Percentiles rank a stretch among this genome's conserved stretches.
Conservation (phyloP, 192 early-diverging fungal genomes). For the Entomortierella beljakovae region DNA sequence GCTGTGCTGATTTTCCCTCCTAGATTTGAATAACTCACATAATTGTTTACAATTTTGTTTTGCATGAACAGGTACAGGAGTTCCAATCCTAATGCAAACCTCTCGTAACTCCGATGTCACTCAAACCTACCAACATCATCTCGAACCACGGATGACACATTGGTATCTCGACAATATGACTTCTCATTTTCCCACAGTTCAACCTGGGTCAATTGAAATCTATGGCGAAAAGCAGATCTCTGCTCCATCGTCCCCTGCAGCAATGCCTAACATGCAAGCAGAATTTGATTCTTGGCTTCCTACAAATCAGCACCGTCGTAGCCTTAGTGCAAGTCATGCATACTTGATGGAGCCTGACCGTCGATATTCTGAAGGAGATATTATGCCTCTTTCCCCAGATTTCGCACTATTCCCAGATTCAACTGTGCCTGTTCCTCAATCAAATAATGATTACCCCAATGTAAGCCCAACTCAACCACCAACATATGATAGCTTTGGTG, state of each 20-base stretch:
- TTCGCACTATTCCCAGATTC: constrained; percentile 13
- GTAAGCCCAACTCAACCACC: too few relatives aligned
- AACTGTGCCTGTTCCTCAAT: too few relatives aligned
- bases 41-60: too few relatives aligned
- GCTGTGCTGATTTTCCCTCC: too few relatives aligned
- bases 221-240: constrained; percentile 13
- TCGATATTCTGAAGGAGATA: constrained; percentile 31
- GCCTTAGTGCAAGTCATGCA: constrained; percentile 10
- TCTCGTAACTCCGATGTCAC: background rate
- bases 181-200: background rate
- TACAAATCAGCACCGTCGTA: constrained; percentile 23
- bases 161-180: constrained; percentile 30
- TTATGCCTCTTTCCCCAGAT: too few relatives aligned
- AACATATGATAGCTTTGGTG: too few relatives aligned
- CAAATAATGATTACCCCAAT: too few relatives aligned
- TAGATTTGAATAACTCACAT: too few relatives aligned
- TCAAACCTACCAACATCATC: background rate
- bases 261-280: background rate
- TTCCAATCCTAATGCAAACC: background rate
- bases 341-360: constrained; percentile 18
- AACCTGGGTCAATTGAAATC: background rate
- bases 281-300: background rate
- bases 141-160: constrained; percentile 14
- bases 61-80: background rate
- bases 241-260: constrained; percentile 15